These are phyloP conservation scores for Phytophthora macrochlamydospora DNA, from an alignment of 352 stramenopile species.

Conservation along the genomic window DNA sequence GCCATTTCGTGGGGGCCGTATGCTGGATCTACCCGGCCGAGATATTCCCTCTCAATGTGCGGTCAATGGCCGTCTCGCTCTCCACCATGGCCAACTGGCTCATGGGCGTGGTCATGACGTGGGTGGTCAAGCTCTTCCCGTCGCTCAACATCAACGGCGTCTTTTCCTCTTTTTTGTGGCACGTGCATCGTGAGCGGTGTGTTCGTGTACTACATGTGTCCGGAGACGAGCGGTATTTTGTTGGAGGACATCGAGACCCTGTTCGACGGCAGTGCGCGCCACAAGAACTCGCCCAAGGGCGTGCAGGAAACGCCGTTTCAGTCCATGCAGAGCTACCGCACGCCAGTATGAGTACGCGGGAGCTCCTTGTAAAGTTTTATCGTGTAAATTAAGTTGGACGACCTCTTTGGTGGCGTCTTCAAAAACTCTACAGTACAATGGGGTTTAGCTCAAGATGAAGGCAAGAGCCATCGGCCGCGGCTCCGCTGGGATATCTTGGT, in stretches of 20 bases:
- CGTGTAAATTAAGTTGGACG: slow-evolving; percentile 29
- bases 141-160: slow-evolving; percentile 49
- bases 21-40: slow-evolving; percentile 49
- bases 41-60: slow-evolving; percentile 45
- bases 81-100: slow-evolving; percentile 58
- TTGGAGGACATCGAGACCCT: slow-evolving; percentile 66
- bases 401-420: not conserved
- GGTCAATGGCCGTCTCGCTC: slow-evolving; percentile 51
- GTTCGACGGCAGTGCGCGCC: slow-evolving; percentile 41
- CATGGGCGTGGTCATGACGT: slow-evolving; percentile 56
- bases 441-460: slow-evolving; percentile 36
- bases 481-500: slow-evolving; percentile 8
- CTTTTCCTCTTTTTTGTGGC: slow-evolving; percentile 59
- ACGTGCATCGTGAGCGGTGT: slow-evolving; percentile 45
- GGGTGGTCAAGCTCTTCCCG: slow-evolving; percentile 56
- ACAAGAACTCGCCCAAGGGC: slow-evolving; percentile 40
- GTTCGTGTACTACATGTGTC: slow-evolving; percentile 57
- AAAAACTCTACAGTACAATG: not conserved
- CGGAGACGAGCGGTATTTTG: slow-evolving; percentile 53
- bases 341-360: slow-evolving; percentile 16
- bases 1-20: slow-evolving; percentile 42
- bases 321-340: slow-evolving; percentile 27
- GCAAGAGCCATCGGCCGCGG: slow-evolving; percentile 32
- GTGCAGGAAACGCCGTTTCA: slow-evolving; percentile 37
- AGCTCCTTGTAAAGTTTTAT: slow-evolving; percentile 23